A percentile compares a stretch with the other conserved stretches of the same genome.
Evolutionary conservation across 2,329 filamentous ascomycete genomes (phyloP).

Genomic region (Alternaria gansuensis): DNA sequence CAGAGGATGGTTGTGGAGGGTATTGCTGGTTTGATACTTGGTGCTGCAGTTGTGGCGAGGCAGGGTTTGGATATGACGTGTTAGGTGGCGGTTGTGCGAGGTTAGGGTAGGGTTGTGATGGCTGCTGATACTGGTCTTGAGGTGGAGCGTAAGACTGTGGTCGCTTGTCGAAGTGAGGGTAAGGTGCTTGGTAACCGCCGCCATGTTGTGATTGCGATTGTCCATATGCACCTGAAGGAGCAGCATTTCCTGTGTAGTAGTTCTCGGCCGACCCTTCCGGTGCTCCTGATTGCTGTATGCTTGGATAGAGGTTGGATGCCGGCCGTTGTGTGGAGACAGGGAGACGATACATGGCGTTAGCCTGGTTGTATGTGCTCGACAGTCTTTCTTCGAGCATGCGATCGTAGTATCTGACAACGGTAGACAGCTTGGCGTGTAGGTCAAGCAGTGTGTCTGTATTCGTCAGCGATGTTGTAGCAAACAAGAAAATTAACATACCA

Average conservation of each 20-base stretch:
- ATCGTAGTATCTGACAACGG: constrained; percentile 96
- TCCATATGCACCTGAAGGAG: constrained; percentile 58
- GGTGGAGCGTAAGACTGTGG: constrained; percentile 40
- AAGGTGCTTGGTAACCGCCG: constrained; percentile 52
- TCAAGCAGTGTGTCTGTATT: constrained; percentile 84
- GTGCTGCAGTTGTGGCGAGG: constrained; percentile 52
- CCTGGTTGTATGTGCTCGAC: constrained; percentile 89
- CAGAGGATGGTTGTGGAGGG: constrained; percentile 39
- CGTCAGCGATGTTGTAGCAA: constrained; percentile 45
- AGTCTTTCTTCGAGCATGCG: constrained; percentile 96
- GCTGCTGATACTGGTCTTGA: constrained; percentile 47
- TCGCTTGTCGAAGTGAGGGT: constrained; percentile 50
- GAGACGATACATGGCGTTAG: constrained; percentile 58
- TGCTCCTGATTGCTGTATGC: constrained; percentile 58
- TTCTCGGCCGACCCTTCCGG: constrained; percentile 69
- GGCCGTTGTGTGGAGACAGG: constrained; percentile 53
- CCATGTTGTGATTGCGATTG: constrained; percentile 63
- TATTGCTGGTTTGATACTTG: constrained; percentile 48
- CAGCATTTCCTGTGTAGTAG: constrained; percentile 78
- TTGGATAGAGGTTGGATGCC: constrained; percentile 73
- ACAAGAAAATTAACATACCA: constrained; percentile 64
- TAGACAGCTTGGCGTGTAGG: constrained; percentile 92
- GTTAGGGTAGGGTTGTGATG: constrained; percentile 50
- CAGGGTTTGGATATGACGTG: constrained; percentile 42
- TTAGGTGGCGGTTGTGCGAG: constrained; percentile 40